Percentiles rank a stretch among this genome's conserved stretches.
Conservation (phyloP, 192 early-diverging fungal genomes). For the Coemansia sp. region DNA sequence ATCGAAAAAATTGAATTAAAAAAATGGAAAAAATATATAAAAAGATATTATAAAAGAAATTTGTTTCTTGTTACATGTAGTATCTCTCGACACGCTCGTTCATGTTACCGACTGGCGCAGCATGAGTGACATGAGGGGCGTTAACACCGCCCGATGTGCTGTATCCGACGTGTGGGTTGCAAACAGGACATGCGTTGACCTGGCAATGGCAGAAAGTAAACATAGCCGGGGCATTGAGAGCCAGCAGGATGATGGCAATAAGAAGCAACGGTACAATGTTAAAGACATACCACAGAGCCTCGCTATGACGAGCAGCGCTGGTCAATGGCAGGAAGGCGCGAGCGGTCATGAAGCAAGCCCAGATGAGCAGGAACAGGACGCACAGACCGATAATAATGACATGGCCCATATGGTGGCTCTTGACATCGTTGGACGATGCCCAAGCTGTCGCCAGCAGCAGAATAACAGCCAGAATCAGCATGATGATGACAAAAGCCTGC, state of each 20-base stretch:
- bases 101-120: conserved; percentile 21
- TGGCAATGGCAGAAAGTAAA: conserved; percentile 54
- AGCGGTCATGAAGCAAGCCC: conserved; percentile 48
- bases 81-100: conserved; percentile 6
- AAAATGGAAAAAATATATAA: no score
- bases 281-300: conserved; percentile 53
- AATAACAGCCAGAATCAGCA: conserved; percentile 33
- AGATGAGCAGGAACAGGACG: conserved; percentile 32
- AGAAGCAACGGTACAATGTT: conserved; percentile 46
- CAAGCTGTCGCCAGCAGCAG: conserved; percentile 24
- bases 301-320: conserved; percentile 42
- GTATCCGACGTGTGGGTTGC: conserved; percentile 47
- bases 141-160: background rate
- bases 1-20: conserved; percentile 2
- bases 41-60: conserved; percentile 12
- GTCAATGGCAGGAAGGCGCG: conserved; percentile 41
- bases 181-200: conserved; percentile 45
- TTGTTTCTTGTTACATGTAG: conserved; percentile 30
- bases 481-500: conserved; percentile 43
- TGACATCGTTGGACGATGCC: conserved; percentile 39
- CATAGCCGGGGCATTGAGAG: conserved; percentile 44
- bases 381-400: conserved; percentile 42
- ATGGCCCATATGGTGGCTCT: conserved; percentile 47
- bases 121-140: conserved; percentile 13
- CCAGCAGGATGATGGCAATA: conserved; percentile 42